Percentiles rank a stretch among this genome's conserved stretches.
Evolutionary conservation across 1,284 basidiomycete species (phyloP).

Genomic region (Uromyces viciae-fabae): DNA sequence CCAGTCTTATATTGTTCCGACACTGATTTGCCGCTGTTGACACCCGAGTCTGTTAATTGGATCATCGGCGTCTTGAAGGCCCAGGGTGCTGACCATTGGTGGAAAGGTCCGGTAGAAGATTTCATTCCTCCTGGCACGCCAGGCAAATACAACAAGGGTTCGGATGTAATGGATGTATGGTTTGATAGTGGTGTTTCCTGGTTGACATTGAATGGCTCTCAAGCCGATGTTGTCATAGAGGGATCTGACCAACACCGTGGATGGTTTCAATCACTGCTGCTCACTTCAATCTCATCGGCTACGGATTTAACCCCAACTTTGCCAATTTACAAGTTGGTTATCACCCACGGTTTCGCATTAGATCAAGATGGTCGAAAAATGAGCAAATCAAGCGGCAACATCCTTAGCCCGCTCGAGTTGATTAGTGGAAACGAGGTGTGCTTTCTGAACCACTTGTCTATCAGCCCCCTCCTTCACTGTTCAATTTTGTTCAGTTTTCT

Average conservation of each 20-base stretch:
- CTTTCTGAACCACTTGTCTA: neutral
- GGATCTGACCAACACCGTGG: slow-evolving; percentile 97
- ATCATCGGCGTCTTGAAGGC: slow-evolving; percentile 71
- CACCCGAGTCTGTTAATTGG: slow-evolving; percentile 67
- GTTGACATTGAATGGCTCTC: slow-evolving; percentile 66
- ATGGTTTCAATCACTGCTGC: slow-evolving; percentile 95
- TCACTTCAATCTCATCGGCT: slow-evolving; percentile 68
- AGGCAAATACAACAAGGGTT: slow-evolving; percentile 68
- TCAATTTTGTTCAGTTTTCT: neutral
- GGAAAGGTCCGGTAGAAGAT: slow-evolving; percentile 76
- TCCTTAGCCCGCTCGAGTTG: slow-evolving; percentile 76
- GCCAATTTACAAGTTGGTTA: slow-evolving; percentile 67
- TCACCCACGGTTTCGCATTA: slow-evolving; percentile 94
- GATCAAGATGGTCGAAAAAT: slow-evolving; percentile 91
- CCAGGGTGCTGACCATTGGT: slow-evolving; percentile 82
- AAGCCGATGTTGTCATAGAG: slow-evolving; percentile 87
- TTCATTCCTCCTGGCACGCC: slow-evolving; percentile 68
- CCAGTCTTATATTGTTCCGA: slow-evolving; percentile 74
- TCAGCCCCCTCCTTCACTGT: neutral
- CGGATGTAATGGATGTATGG: slow-evolving; percentile 98
- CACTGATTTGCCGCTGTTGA: slow-evolving; percentile 67
- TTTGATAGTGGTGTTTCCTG: slow-evolving; percentile 97
- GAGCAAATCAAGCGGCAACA: slow-evolving; percentile 96
- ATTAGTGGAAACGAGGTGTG: slow-evolving; percentile 73
- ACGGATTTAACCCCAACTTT: slow-evolving; percentile 45